These are phyloP conservation scores for Pseudonitzschia multistriata DNA, from an alignment of 108 stramenopile species.

Conservation along the genomic window DNA sequence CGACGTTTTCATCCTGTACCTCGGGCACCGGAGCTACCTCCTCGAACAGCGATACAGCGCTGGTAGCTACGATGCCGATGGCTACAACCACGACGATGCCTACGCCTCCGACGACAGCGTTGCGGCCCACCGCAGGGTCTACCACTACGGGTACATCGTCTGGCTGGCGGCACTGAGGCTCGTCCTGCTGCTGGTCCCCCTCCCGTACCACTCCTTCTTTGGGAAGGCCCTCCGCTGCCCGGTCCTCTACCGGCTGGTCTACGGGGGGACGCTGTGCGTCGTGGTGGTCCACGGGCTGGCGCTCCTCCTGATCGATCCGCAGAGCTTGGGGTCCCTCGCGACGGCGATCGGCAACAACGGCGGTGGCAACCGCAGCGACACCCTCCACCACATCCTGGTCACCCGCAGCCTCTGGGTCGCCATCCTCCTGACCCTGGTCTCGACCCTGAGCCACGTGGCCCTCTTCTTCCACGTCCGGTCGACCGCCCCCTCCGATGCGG, in stretches of 20 bases:
- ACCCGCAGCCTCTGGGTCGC: constrained; percentile 56
- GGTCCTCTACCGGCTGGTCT: constrained; percentile 52
- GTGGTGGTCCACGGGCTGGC: constrained; percentile 62
- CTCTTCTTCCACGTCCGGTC: constrained; percentile 76
- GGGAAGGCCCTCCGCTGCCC: constrained; percentile 69
- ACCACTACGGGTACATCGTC: constrained; percentile 44
- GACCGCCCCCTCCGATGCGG: constrained; percentile 57
- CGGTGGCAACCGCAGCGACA: background rate
- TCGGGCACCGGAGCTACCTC: constrained; percentile 23
- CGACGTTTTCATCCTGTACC: constrained; percentile 50
- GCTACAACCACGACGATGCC: background rate
- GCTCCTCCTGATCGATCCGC: constrained; percentile 56
- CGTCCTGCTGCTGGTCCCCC: constrained; percentile 56
- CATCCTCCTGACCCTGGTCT: constrained; percentile 48
- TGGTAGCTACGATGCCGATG: background rate
- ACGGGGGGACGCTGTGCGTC: constrained; percentile 43
- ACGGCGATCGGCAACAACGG: constrained; percentile 7
- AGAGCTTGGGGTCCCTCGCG: constrained; percentile 34
- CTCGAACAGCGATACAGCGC: background rate
- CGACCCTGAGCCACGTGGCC: constrained; percentile 64
- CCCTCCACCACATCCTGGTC: constrained; percentile 24
- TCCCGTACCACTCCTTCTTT: constrained; percentile 71
- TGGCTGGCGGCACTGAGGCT: constrained; percentile 54
- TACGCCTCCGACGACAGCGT: background rate
- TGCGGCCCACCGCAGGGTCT: constrained; percentile 14